phyloP scores from a whole-genome alignment of 2,329 filamentous ascomycete genomes.

The Apiospora aurea region DNA sequence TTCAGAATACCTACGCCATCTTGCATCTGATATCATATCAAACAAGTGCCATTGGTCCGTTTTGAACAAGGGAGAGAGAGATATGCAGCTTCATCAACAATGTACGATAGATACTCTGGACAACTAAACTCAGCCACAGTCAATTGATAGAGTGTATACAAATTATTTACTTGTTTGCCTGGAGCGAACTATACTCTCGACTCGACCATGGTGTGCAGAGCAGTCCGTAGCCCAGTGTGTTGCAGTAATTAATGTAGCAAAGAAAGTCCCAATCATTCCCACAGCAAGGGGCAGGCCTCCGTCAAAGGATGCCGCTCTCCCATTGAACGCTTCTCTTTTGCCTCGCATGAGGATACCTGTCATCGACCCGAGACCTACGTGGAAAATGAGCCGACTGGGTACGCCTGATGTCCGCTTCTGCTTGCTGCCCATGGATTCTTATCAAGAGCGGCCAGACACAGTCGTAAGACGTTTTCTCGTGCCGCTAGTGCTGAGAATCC shows the following conservation, averaged over 20 bases:
- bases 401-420: not conserved
- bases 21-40: not conserved
- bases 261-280: slow-evolving; percentile 12
- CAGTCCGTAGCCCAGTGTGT: not conserved
- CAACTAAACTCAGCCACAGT: not conserved
- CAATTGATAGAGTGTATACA: not conserved
- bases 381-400: not conserved
- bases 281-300: not conserved
- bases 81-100: no score
- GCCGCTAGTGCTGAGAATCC: slow-evolving; percentile 49
- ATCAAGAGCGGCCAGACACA: slow-evolving; percentile 26
- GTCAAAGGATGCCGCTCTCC: not conserved
- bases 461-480: slow-evolving; percentile 24
- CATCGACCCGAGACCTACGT: not conserved
- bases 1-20: not conserved
- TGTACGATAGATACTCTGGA: not conserved
- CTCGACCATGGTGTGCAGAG: not conserved
- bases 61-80: no score
- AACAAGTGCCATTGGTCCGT: not conserved
- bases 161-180: slow-evolving; percentile 16
- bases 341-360: not conserved
- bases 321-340: slow-evolving; percentile 5
- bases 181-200: slow-evolving; percentile 11
- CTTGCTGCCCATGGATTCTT: slow-evolving; percentile 17
- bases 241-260: slow-evolving; percentile 20